Base-by-base conservation (phyloP, 2,329 filamentous ascomycete species). In the Fusarium camptoceras region DNA sequence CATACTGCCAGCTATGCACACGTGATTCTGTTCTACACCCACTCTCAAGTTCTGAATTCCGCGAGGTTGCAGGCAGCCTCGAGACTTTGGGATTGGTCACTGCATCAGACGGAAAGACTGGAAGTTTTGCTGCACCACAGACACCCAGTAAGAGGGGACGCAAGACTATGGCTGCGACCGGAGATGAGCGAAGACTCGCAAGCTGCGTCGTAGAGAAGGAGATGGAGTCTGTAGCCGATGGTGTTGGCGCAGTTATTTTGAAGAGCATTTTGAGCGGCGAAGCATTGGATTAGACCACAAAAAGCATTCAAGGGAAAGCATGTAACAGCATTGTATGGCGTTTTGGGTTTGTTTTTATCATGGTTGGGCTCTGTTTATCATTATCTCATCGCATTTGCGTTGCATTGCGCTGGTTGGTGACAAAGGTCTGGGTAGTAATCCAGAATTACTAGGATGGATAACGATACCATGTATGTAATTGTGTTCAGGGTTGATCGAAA, bases 1-100 rank as follows among this genome's bases (percentile, higher is more conserved):
- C 92, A 4, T 99, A 99, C 81, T 90, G 89, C 60, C 83, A 87
- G 34, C 85, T 98, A 18, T 99, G 96, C 81, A 95, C 89, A 61
- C 88, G 89, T 37, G 95, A 98, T 75, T 92, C 94, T n/a, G 85
- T 97, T 12, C 86, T 99, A 4, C 94, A 97, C 72, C 93, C 95
- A 1, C 87, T 99, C 4, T 96, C 94, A 3, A 92, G 89, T 75
- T 96, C 94, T 8, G 96, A 99, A 79, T 99, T 99, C 80, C 89
- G 94, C 61, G 96, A 99, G 80, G 94, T 99, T 8, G 86, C 98
- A 22, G 90, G 92, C 37, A 97, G 93, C 73, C 81, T 99, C 55
- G 96, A 99, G 82, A 96, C 94, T 0, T 82, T 97, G 48, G 94
- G 93, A 3, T 83, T 98, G 24, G 86, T 98, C 8, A 91, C 78